Evolutionary conservation across 2,329 filamentous ascomycete species (phyloP), one percentile per base, ranked within the genome.

Genomic region (Trichoderma endophyticum): DNA sequence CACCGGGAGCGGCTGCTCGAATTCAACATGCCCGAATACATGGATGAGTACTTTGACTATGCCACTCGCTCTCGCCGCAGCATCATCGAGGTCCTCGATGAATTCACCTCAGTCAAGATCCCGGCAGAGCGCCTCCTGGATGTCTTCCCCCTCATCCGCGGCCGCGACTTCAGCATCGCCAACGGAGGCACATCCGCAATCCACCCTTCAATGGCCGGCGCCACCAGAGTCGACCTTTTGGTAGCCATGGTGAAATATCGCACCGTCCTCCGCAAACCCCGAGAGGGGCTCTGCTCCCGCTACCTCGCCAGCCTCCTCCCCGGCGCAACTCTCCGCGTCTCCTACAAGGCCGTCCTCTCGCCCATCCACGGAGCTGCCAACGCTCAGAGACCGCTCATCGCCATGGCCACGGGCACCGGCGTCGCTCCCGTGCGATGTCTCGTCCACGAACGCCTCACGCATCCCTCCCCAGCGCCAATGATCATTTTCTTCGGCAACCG

Each of bases 31-130:
- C 90, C 93, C 0, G 88, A 92, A 60, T 93, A 91, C 76, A 89
- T 95, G 6, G 94, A 98, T 76, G 96, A 99, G 76, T 91, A 97
- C 71, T 98, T 93, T 83, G 95, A 99, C 82, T 99, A 99, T 79
- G 96, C 96, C 1, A 95, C 95, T 0, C 90, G 96, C 9, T 93
- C 95, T 0, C 91, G 94, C 39, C 91, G 96, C 39, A 97, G 93
- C 72, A 97, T 98, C 71, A 84, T 99, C 6, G 96, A 99, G 81
- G 92, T 97, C 4, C 87, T 99, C 32, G 91, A 95, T 71, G 96
- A 99, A 76, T 99, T 99, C 77, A 88, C 92, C 56, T 91, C 89
- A 0, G 92, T 98, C 70, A 91, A 91, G 73, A 89, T 99, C 2
- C 95, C 96, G 0, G 93, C 91, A 82, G 85, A 91, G 70, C 89